These are phyloP conservation scores for Zymoseptoria crescenta DNA, from an alignment of 2,329 filamentous ascomycete genomes.

Conservation along the genomic window DNA sequence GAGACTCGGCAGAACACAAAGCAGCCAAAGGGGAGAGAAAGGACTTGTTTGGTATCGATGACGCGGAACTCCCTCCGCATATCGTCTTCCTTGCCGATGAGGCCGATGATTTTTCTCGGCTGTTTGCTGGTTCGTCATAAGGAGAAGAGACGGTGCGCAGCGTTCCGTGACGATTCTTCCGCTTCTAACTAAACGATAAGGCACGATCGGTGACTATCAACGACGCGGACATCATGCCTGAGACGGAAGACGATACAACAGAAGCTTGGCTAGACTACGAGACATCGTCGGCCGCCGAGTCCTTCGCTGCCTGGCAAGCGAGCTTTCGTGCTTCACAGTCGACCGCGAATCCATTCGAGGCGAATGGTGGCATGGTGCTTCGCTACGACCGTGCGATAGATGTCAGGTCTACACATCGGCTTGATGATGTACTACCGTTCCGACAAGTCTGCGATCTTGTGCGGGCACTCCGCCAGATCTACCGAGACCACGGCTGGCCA, in stretches of 20 bases:
- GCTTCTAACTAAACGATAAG: neutral
- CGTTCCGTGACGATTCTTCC: too few relatives aligned
- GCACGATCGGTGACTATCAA: neutral
- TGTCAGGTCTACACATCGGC: neutral
- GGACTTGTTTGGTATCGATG: neutral
- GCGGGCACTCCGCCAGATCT: neutral
- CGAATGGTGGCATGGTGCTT: neutral
- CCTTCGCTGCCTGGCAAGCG: neutral
- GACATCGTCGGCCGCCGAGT: neutral
- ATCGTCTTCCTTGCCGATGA: neutral
- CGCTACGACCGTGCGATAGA: neutral
- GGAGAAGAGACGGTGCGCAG: too few relatives aligned
- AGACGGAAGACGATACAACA: neutral
- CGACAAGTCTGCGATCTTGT: neutral
- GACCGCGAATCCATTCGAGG: neutral
- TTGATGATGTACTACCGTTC: neutral
- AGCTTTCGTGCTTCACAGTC: neutral
- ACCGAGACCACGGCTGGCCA: conserved; percentile 8
- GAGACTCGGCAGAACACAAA: neutral
- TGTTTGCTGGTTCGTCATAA: too few relatives aligned
- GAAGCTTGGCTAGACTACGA: neutral
- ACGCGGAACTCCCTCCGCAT: neutral
- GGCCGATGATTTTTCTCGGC: too few relatives aligned
- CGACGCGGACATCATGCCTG: neutral
- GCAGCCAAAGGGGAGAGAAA: neutral